These are phyloP conservation scores for Paramecium biaurelia DNA, from an alignment of 73 alveolate species.

Conservation along the genomic window DNA sequence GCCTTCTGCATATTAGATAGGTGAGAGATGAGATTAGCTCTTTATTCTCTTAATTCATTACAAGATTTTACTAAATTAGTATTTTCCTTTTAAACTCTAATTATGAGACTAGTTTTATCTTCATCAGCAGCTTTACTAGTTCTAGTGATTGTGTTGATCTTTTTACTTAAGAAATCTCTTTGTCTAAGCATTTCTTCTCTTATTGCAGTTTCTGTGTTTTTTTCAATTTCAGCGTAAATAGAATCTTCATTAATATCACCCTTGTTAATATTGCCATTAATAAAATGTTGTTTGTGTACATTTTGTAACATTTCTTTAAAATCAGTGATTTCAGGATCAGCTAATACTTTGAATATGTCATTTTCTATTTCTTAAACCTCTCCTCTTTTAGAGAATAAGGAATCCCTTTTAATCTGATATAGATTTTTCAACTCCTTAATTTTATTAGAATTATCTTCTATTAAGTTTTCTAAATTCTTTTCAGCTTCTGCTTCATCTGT, in stretches of 20 bases:
- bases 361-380: constrained; percentile 11
- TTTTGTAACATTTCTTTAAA: background rate
- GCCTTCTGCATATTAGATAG: constrained; percentile 21
- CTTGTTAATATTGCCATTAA: background rate
- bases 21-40: background rate
- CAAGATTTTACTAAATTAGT: constrained; percentile 39
- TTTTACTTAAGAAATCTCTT: constrained; percentile 59
- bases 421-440: background rate
- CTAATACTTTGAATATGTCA: background rate
- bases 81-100: constrained; percentile 56
- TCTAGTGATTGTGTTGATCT: constrained; percentile 57
- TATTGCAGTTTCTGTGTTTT: constrained; percentile 49
- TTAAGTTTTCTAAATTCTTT: constrained; percentile 26
- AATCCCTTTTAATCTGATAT: background rate
- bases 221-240: constrained; percentile 39
- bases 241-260: constrained; percentile 15
- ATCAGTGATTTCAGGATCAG: background rate
- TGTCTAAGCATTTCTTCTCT: constrained; percentile 59
- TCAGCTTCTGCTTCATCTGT: constrained; percentile 62
- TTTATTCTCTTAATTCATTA: constrained; percentile 45
- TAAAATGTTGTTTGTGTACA: background rate
- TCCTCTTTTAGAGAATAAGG: background rate
- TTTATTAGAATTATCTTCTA: background rate
- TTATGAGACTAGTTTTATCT: constrained; percentile 42
- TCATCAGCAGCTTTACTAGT: constrained; percentile 47